phyloP scores from a whole-genome alignment of 345 rosid genomes.

The Anastatica hierochuntica region DNA sequence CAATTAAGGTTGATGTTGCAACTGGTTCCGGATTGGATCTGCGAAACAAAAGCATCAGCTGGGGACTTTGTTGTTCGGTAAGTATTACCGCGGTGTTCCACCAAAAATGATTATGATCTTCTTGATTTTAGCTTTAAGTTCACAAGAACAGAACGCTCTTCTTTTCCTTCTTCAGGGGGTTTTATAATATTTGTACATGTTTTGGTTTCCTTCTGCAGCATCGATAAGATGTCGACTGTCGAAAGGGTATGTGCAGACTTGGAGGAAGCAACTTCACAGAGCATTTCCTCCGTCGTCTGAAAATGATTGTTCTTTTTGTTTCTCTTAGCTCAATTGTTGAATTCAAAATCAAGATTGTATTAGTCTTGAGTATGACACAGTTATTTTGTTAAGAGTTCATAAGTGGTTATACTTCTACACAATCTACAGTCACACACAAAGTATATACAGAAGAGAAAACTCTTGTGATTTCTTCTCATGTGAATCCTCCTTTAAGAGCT shows the following conservation, averaged over 20 bases:
- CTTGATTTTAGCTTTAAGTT: not conserved
- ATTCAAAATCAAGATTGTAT: not conserved
- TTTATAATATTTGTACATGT: not conserved
- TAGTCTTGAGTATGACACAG: not conserved
- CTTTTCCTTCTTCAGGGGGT: slow-evolving; percentile 1
- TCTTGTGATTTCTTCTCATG: slow-evolving; percentile 12
- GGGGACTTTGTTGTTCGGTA: slow-evolving; percentile 72
- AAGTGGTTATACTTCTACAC: slow-evolving; percentile 11
- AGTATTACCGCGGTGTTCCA: too few relatives aligned
- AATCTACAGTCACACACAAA: slow-evolving; percentile 13
- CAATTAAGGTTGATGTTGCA: slow-evolving; percentile 54
- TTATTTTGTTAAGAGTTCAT: not conserved
- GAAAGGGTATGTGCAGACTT: slow-evolving; percentile 42
- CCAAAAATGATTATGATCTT: not conserved
- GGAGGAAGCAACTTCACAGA: slow-evolving; percentile 39
- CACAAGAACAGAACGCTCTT: not conserved
- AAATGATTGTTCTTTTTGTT: not conserved
- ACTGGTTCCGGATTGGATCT: slow-evolving; percentile 86
- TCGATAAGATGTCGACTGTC: slow-evolving; percentile 39
- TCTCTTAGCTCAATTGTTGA: not conserved
- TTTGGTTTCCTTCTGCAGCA: slow-evolving; percentile 38
- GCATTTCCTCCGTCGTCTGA: slow-evolving; percentile 8
- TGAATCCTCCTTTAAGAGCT: slow-evolving; percentile 56
- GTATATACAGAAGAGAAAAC: slow-evolving; percentile 11
- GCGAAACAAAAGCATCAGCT: slow-evolving; percentile 41